Conservation (phyloP, 225 moss, liverwort and hornwort genomes). For the Marchantia polymorpha region DNA sequence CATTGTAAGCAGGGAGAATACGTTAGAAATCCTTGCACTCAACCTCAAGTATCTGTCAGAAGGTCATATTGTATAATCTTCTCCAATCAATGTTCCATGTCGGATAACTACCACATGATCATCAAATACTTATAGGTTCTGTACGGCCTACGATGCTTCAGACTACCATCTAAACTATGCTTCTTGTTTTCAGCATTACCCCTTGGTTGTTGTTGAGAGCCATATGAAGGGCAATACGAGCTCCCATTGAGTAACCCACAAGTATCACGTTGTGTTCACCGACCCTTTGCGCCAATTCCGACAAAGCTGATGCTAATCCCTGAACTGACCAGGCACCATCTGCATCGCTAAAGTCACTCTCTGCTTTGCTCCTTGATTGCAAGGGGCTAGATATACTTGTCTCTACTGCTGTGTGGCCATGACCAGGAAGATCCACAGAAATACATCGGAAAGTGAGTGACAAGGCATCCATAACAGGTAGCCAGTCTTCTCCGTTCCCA, state of each 20-base stretch:
- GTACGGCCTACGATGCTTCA: no score
- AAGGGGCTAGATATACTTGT: not conserved
- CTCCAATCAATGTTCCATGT: no score
- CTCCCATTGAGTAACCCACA: constrained; percentile 98
- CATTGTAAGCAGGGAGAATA: not conserved
- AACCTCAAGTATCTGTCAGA: no score
- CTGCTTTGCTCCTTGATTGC: not conserved
- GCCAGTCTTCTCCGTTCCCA: constrained; percentile 84
- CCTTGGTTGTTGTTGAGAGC: constrained; percentile 52
- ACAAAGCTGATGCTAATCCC: constrained; percentile 51
- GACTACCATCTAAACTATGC: not conserved
- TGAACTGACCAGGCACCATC: constrained; percentile 53
- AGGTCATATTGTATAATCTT: no score
- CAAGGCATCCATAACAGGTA: constrained; percentile 68
- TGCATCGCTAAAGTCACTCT: no score
- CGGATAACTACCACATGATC: no score
- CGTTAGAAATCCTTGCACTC: not conserved
- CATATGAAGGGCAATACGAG: constrained; percentile 73
- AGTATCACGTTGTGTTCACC: constrained; percentile 44
- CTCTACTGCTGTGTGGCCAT: constrained; percentile 61
- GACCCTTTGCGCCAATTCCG: constrained; percentile 49
- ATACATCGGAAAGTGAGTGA: constrained; percentile 74
- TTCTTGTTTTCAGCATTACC: constrained; percentile 34
- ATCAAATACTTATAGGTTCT: no score
- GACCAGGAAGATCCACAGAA: constrained; percentile 91